Conservation (phyloP, 192 early-diverging fungal species). For the Coemansia umbellata region DNA sequence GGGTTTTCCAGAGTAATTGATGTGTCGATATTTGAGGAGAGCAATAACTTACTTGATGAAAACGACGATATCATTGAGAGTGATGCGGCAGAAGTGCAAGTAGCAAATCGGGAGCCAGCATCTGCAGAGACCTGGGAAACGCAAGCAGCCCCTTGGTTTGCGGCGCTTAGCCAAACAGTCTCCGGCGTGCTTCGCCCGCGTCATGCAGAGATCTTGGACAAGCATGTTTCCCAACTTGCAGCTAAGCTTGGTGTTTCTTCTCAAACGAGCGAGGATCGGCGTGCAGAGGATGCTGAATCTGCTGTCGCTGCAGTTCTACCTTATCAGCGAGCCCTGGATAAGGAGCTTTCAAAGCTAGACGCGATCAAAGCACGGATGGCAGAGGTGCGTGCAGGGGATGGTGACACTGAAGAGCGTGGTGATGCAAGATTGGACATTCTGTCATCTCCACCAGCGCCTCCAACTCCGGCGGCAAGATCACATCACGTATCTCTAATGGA, state of each 20-base stretch:
- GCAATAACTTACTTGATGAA: background rate
- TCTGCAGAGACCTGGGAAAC: constrained; percentile 18
- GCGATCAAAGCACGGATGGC: constrained; percentile 46
- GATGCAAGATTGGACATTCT: background rate
- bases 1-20: constrained; percentile 3
- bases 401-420: background rate
- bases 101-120: constrained; percentile 4
- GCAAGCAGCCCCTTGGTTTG: constrained; percentile 37
- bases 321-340: constrained; percentile 37
- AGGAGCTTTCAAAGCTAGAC: constrained; percentile 35
- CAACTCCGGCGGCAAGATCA: background rate
- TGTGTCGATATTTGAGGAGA: background rate
- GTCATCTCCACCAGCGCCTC: constrained; percentile 10
- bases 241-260: background rate
- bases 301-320: constrained; percentile 19
- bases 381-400: constrained; percentile 5
- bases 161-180: constrained; percentile 38
- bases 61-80: background rate
- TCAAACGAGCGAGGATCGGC: background rate
- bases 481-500: background rate
- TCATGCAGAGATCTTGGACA: constrained; percentile 30
- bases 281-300: constrained; percentile 1
- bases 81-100: constrained; percentile 2
- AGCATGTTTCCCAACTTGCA: background rate
- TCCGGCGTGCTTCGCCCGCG: constrained; percentile 40